These are phyloP conservation scores for Sonneratia alba DNA, from an alignment of 345 rosid species.

Conservation along the genomic window DNA sequence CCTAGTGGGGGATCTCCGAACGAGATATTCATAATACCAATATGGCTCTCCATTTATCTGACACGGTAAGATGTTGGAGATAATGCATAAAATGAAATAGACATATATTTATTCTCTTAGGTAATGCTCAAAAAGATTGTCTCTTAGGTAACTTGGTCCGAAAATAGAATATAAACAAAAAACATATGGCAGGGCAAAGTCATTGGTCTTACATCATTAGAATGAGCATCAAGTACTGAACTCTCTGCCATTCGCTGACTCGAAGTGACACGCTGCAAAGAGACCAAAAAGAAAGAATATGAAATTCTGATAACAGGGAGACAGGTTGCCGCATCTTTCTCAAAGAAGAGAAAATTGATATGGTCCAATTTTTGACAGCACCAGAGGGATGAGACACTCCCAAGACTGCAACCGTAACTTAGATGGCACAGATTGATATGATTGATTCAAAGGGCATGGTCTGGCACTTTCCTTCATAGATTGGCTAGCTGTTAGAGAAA, in stretches of 20 bases:
- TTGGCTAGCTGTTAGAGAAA: no score
- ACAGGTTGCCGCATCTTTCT: not conserved
- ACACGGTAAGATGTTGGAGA: not conserved
- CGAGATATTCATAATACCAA: slow-evolving; percentile 84
- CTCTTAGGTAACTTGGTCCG: not conserved
- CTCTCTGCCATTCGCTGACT: slow-evolving; percentile 85
- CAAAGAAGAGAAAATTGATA: not conserved
- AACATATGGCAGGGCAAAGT: not conserved
- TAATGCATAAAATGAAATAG: not conserved
- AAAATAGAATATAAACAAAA: not conserved
- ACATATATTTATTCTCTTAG: not conserved
- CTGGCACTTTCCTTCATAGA: no score
- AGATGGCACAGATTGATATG: no score
- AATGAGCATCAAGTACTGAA: slow-evolving; percentile 76
- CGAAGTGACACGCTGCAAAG: slow-evolving; percentile 79
- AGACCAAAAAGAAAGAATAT: not conserved
- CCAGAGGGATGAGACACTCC: no score
- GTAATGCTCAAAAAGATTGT: not conserved
- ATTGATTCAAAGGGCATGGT: no score
- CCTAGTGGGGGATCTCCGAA: slow-evolving; percentile 82
- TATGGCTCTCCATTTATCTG: slow-evolving; percentile 84
- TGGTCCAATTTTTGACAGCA: no score
- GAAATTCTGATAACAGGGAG: not conserved
- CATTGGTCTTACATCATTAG: slow-evolving; percentile 31
- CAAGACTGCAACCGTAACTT: no score